Evolutionary conservation across 2,329 filamentous ascomycete genomes (phyloP), one percentile per base, ranked within the genome.

Genomic region (Pleomassaria siparia): DNA sequence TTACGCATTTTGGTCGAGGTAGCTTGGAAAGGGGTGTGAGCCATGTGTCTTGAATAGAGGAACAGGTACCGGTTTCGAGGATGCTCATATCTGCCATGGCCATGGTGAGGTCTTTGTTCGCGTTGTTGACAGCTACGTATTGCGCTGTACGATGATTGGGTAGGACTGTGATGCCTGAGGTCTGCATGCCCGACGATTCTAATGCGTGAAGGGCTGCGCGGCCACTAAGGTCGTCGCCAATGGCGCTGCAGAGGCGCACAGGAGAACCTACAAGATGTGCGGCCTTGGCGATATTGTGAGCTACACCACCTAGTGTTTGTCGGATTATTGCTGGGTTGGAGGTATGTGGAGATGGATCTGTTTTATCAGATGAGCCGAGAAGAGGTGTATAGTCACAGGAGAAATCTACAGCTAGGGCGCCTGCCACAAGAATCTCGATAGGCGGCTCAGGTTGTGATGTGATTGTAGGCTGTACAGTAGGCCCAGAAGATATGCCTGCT

Each of bases 31-130:
- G 56, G 15, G 59, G 37, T 1, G 29, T 42, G 22, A 54, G 42
- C 18, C 58, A 56, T 10, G 58, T 52, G 10, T 58, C 37, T 21
- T 44, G 33, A 13, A 60, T 58, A 7, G 45, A 51, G 2, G 41
- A 29, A 22, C 56, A 25, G 1, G 70, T 67, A 2, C 74, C 70
- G 6, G 71, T 69, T 56, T 83, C 78, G 30, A 96, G 82, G 59
- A 96, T 92, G 46, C 79, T 82, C 91, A 97, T 96, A 66, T 97
- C 94, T 4, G 92, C 91, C 89, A 96, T 95, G 37, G 91, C 92
- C 53, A 96, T 72, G n/a, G 91, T 80, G 2, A 99, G 81, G 54
- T 91, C 87, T 69, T 91, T 95, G 50, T 86, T 83, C 0, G 77
- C 77, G 63, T 95, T 88, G 66, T 97, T 99, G 55, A 97, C 77